Evolutionary conservation across 2,329 filamentous ascomycete species (phyloP).

Genomic region (Aulographum hederae): DNA sequence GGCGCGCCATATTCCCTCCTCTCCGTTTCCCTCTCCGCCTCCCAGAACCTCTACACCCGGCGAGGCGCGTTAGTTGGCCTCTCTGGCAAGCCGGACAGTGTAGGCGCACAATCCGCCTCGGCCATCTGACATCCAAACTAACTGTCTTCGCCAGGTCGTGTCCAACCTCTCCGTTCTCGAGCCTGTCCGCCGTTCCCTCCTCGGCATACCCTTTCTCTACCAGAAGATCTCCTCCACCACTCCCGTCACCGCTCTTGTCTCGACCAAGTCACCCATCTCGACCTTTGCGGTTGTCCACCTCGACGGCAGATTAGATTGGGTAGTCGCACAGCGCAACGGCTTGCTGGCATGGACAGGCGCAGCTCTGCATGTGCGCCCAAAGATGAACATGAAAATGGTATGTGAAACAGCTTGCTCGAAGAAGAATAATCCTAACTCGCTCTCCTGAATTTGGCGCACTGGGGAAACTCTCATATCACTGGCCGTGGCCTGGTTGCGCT

Average conservation of each 20-base stretch:
- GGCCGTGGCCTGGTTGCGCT: conserved; percentile 76
- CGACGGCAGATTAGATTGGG: conserved; percentile 90
- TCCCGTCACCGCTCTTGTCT: conserved; percentile 74
- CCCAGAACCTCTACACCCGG: conserved; percentile 81
- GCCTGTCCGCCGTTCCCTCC: conserved; percentile 58
- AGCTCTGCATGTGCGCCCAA: conserved; percentile 57
- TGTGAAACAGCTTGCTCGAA: conserved; percentile 8
- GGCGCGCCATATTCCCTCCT: conserved; percentile 85
- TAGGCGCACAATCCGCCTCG: conserved; percentile 15
- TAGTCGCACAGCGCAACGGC: conserved; percentile 71
- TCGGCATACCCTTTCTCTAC: conserved; percentile 89
- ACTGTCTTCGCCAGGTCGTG: conserved; percentile 47
- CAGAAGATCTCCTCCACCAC: conserved; percentile 77
- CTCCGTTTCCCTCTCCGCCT: conserved; percentile 81
- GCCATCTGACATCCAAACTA: background rate
- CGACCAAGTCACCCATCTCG: conserved; percentile 69
- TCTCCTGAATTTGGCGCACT: conserved; percentile 52
- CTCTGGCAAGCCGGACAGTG: conserved; percentile 80
- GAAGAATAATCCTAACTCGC: background rate
- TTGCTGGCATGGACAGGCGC: conserved; percentile 95
- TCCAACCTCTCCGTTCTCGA: conserved; percentile 79
- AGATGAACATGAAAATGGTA: conserved; percentile 54
- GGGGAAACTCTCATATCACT: conserved; percentile 79
- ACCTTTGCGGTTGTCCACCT: conserved; percentile 78
- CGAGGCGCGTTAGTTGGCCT: conserved; percentile 81